These are phyloP conservation scores for Sphaerulina populicola DNA, from an alignment of 2,329 filamentous ascomycete genomes.

Conservation along the genomic window DNA sequence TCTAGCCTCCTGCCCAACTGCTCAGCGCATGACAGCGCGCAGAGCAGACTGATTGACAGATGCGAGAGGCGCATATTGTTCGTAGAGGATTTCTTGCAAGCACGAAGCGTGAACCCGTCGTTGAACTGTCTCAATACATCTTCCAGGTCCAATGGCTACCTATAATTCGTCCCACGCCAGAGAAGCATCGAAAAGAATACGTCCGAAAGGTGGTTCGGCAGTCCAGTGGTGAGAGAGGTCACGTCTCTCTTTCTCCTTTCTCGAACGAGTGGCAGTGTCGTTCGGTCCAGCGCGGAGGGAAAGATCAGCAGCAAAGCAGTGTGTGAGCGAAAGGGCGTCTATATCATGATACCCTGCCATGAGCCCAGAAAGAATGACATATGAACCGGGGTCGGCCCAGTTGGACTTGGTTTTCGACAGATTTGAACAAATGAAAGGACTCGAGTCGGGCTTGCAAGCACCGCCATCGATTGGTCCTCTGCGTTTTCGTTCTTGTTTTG, in stretches of 20 bases:
- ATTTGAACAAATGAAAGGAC: constrained; percentile 4
- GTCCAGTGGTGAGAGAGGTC: constrained; percentile 1
- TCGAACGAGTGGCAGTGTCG: background rate
- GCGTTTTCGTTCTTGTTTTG: background rate
- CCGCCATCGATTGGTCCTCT: background rate
- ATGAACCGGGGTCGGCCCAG: constrained; percentile 6
- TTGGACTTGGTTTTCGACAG: background rate
- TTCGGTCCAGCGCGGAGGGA: background rate
- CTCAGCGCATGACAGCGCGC: constrained; percentile 9
- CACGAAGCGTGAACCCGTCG: background rate
- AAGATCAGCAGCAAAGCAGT: constrained; percentile 1
- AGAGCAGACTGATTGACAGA: constrained; percentile 1
- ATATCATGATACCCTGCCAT: constrained; percentile 7
- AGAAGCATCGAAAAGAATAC: background rate
- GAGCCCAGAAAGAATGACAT: background rate
- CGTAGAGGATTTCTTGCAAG: background rate
- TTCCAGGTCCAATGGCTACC: background rate
- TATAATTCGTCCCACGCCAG: background rate
- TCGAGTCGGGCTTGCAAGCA: background rate
- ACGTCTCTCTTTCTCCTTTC: background rate
- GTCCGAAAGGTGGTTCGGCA: constrained; percentile 7
- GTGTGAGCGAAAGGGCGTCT: background rate
- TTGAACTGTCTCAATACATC: constrained; percentile 8
- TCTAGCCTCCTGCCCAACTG: constrained; percentile 1
- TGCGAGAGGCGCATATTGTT: constrained; percentile 8